phyloP scores from a whole-genome alignment of 208 protist genomes.

The Angomonas ambiguus region DNA sequence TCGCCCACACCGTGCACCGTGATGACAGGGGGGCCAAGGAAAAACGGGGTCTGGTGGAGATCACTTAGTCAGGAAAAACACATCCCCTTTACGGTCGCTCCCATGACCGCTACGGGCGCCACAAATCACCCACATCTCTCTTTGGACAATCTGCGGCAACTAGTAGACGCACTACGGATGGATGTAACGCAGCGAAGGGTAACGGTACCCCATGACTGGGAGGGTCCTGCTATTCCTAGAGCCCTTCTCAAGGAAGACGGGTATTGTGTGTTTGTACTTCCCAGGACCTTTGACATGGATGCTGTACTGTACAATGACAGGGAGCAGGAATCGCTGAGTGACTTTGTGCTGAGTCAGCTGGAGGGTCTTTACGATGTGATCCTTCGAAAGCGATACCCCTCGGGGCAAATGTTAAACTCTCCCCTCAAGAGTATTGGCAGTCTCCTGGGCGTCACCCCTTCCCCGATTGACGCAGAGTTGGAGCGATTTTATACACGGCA shows the following conservation, averaged over 20 bases:
- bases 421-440: neutral
- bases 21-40: neutral
- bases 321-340: constrained; percentile 14
- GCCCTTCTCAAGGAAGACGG: constrained; percentile 22
- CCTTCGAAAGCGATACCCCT: constrained; percentile 31
- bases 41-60: constrained; percentile 2
- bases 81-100: neutral
- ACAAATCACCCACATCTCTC: neutral
- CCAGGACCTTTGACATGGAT: constrained; percentile 32
- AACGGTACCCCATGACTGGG: neutral
- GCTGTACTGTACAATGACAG: constrained; percentile 9
- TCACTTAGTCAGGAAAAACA: neutral
- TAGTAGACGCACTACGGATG: neutral
- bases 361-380: constrained; percentile 64
- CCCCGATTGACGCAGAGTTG: neutral
- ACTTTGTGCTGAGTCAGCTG: constrained; percentile 41
- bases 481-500: neutral
- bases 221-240: neutral
- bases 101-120: neutral
- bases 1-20: constrained; percentile 15
- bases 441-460: neutral
- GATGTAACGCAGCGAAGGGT: neutral
- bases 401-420: neutral
- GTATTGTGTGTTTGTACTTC: constrained; percentile 52
- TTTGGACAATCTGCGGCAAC: neutral